These are phyloP conservation scores for Senna siamea DNA, from an alignment of 306 rosid species.

Conservation along the genomic window DNA sequence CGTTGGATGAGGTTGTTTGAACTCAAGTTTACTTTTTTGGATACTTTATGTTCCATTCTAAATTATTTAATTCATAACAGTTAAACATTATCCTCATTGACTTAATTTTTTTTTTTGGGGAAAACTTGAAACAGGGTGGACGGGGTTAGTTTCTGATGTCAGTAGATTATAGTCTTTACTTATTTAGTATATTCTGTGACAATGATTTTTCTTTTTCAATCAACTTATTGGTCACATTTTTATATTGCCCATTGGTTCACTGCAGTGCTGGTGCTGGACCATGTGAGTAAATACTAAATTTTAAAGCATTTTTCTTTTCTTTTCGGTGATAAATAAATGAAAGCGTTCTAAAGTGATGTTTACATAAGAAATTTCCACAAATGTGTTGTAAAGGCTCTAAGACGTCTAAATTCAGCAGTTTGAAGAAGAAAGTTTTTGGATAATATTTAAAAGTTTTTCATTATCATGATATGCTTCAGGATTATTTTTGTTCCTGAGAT, in stretches of 20 bases:
- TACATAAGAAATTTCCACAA: background rate
- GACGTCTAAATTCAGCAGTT: no score
- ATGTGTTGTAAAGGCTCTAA: background rate
- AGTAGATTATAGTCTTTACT: background rate
- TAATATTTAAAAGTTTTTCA: background rate
- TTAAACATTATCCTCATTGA: background rate
- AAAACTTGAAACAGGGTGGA: background rate
- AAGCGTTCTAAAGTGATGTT: background rate
- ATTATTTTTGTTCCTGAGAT: background rate
- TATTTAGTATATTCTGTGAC: no score
- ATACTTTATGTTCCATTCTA: background rate
- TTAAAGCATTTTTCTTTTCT: background rate
- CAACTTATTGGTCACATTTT: no score
- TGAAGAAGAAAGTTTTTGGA: background rate
- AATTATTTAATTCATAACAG: background rate
- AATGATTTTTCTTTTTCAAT: no score
- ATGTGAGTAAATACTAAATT: no score
- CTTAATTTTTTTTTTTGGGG: background rate
- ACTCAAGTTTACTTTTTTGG: background rate
- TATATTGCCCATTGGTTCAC: no score
- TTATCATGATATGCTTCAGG: background rate
- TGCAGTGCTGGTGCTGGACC: no score
- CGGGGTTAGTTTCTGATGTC: background rate
- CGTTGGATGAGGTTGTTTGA: background rate
- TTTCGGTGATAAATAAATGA: background rate